phyloP scores from a whole-genome alignment of 2,329 filamentous ascomycete genomes.

The Chaetomium olivaceum region DNA sequence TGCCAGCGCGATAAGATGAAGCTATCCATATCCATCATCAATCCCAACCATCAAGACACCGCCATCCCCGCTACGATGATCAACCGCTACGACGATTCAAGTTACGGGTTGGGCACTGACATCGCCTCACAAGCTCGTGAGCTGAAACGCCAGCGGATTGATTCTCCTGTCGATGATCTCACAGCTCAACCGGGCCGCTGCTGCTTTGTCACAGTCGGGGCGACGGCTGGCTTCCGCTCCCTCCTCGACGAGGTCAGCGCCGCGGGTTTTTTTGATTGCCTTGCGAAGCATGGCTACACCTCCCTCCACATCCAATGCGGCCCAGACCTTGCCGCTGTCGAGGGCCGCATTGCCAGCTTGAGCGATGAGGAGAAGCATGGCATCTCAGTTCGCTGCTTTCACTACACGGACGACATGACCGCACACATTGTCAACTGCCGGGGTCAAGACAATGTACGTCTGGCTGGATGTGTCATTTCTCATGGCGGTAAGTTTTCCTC shows the following conservation, averaged over 20 bases:
- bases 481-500: slow-evolving; percentile 71
- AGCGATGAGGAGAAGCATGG: slow-evolving; percentile 36
- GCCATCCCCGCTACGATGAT: not conserved
- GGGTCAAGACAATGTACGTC: slow-evolving; percentile 46
- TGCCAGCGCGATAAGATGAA: slow-evolving; percentile 10
- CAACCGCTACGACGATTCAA: not conserved
- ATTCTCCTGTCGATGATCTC: not conserved
- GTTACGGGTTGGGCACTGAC: slow-evolving; percentile 2
- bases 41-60: not conserved
- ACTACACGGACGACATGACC: slow-evolving; percentile 64
- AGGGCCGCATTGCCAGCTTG: slow-evolving; percentile 32
- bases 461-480: slow-evolving; percentile 75
- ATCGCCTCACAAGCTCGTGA: slow-evolving; percentile 2
- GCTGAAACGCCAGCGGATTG: slow-evolving; percentile 9
- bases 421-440: slow-evolving; percentile 60
- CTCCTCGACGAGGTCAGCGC: slow-evolving; percentile 68
- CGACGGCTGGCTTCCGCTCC: slow-evolving; percentile 78
- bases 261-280: slow-evolving; percentile 60
- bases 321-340: slow-evolving; percentile 45
- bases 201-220: slow-evolving; percentile 89
- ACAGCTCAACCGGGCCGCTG: slow-evolving; percentile 12
- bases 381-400: slow-evolving; percentile 62
- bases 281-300: slow-evolving; percentile 64
- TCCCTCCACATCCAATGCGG: slow-evolving; percentile 48
- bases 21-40: not conserved